A percentile compares a stretch with the other conserved stretches of the same genome.
These are phyloP conservation scores for Vigna trinervia DNA, from an alignment of 306 rosid species.

Conservation along the genomic window DNA sequence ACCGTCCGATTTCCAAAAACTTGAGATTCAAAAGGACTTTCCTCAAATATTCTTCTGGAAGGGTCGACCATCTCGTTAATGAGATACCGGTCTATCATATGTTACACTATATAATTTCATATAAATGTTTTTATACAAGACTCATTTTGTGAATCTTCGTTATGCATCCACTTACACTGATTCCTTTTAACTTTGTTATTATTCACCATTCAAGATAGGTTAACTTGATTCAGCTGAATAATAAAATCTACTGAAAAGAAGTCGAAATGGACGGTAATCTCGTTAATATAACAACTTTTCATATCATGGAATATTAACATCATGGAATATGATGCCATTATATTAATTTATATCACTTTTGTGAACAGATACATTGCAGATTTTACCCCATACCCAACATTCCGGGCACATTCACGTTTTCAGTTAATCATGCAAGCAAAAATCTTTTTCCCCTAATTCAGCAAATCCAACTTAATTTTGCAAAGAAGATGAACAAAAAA, in stretches of 20 bases:
- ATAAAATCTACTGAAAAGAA: background rate
- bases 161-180: no score
- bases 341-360: conserved; percentile 23
- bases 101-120: no score
- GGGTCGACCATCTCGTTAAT: no score
- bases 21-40: no score
- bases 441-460: background rate
- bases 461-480: background rate
- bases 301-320: background rate
- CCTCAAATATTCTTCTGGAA: no score
- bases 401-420: conserved; percentile 29
- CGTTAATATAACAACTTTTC: background rate
- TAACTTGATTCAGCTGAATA: no score
- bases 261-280: background rate
- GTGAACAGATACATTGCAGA: conserved; percentile 25
- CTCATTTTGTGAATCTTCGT: no score
- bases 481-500: background rate
- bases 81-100: no score
- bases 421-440: background rate
- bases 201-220: no score
- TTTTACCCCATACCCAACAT: background rate
- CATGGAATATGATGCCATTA: background rate
- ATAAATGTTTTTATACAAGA: no score
- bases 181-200: no score
- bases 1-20: no score